Percentiles rank a stretch among this genome's conserved stretches.
Evolutionary conservation across 331 rosid genomes (phyloP).

Genomic region (Acacia pycnantha): DNA sequence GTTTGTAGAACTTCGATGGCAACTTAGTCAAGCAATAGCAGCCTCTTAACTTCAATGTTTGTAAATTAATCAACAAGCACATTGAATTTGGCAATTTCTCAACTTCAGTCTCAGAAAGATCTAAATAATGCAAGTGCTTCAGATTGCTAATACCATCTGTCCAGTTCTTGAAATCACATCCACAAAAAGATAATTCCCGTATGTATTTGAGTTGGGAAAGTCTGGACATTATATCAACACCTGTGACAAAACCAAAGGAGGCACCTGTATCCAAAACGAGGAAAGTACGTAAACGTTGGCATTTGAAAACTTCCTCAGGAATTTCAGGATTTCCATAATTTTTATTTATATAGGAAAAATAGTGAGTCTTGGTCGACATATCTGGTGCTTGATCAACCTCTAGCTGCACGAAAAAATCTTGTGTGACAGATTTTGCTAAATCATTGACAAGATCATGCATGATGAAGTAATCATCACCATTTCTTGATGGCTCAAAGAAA

Average conservation of each 20-base stretch:
- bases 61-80: slow-evolving; percentile 27
- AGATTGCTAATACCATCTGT: slow-evolving; percentile 22
- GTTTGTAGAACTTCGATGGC: slow-evolving; percentile 10
- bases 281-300: not conserved
- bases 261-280: accelerated
- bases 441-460: slow-evolving; percentile 14
- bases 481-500: not conserved
- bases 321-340: accelerated
- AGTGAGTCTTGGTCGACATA: not conserved
- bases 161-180: not conserved
- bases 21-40: not conserved
- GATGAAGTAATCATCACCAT: not conserved
- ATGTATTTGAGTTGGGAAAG: not conserved
- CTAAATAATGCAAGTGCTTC: slow-evolving; percentile 32
- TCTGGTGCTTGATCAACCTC: not conserved
- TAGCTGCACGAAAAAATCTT: not conserved
- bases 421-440: not conserved
- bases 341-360: not conserved
- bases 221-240: not conserved
- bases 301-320: not conserved
- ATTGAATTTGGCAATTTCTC: slow-evolving; percentile 28
- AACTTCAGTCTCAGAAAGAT: not conserved
- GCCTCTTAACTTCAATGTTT: too few relatives aligned
- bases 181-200: not conserved
- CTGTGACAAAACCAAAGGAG: accelerated